These are phyloP conservation scores for Coemansia sp. DNA, from an alignment of 192 early-diverging fungal species.

Conservation along the genomic window DNA sequence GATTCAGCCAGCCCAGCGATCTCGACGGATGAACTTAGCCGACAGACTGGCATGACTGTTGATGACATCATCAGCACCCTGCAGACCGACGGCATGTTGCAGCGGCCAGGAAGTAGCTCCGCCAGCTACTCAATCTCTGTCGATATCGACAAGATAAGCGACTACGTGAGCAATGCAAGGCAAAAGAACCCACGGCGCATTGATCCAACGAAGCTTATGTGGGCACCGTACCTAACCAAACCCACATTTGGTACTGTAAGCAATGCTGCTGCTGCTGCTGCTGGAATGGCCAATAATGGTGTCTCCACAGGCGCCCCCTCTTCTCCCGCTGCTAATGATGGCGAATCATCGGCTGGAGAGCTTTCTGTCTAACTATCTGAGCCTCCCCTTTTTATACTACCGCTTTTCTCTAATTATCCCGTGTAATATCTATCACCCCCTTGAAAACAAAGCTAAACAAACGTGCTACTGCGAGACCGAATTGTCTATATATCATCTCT, in stretches of 20 bases:
- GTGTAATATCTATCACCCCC: too few species aligned
- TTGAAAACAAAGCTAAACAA: too few species aligned
- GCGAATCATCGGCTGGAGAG: not conserved
- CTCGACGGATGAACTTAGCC: slow-evolving; percentile 61
- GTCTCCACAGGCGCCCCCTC: too few species aligned
- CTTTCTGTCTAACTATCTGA: slow-evolving; percentile 4
- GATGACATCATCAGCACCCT: slow-evolving; percentile 85
- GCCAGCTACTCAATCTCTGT: slow-evolving; percentile 55
- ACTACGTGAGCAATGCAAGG: slow-evolving; percentile 51
- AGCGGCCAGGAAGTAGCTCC: slow-evolving; percentile 8
- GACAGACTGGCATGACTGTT: slow-evolving; percentile 71
- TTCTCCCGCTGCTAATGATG: not conserved
- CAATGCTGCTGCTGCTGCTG: not conserved
- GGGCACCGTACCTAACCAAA: slow-evolving; percentile 71
- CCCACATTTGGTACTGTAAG: not conserved
- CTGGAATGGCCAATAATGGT: too few species aligned
- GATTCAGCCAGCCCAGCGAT: slow-evolving; percentile 5
- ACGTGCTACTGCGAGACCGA: too few species aligned
- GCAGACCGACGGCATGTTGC: slow-evolving; percentile 58
- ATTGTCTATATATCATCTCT: too few species aligned
- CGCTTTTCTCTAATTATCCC: not conserved
- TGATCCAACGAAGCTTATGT: slow-evolving; percentile 63
- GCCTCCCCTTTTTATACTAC: not conserved
- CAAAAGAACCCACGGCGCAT: slow-evolving; percentile 61
- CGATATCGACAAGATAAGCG: slow-evolving; percentile 49